Conservation (phyloP, 148 eudicot genomes). For the Rheum nobile region DNA sequence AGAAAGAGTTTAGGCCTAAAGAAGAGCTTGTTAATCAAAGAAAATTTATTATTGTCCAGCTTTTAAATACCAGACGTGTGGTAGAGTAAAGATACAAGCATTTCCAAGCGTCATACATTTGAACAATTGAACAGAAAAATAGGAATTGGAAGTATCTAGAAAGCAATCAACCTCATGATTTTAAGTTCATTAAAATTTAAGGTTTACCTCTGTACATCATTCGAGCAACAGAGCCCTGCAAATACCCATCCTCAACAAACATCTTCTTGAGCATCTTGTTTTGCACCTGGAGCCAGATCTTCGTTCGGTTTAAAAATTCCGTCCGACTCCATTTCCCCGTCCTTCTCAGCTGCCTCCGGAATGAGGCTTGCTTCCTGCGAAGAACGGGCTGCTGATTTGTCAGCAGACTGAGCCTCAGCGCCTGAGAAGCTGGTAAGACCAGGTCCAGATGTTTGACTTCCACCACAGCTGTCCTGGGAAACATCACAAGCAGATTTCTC, state of each 20-base stretch:
- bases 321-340: neutral
- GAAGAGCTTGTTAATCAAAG: neutral
- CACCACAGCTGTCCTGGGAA: slow-evolving; percentile 14
- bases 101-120: neutral
- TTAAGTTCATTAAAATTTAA: neutral
- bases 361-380: neutral
- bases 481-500: slow-evolving; percentile 5
- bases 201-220: neutral
- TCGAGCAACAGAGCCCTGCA: neutral
- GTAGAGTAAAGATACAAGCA: neutral
- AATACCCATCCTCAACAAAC: neutral
- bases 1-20: neutral
- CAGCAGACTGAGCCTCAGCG: slow-evolving; percentile 16
- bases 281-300: neutral
- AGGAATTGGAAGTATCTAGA: neutral
- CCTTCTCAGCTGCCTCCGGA: neutral
- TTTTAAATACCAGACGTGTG: neutral
- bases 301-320: neutral
- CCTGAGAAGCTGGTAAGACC: slow-evolving; percentile 20
- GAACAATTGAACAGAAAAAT: neutral
- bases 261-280: neutral
- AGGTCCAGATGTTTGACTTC: slow-evolving; percentile 23
- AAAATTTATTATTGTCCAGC: neutral
- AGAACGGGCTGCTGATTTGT: neutral
- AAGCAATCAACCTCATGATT: neutral